phyloP scores from a whole-genome alignment of 306 rosid genomes.

The Medicago arabica region DNA sequence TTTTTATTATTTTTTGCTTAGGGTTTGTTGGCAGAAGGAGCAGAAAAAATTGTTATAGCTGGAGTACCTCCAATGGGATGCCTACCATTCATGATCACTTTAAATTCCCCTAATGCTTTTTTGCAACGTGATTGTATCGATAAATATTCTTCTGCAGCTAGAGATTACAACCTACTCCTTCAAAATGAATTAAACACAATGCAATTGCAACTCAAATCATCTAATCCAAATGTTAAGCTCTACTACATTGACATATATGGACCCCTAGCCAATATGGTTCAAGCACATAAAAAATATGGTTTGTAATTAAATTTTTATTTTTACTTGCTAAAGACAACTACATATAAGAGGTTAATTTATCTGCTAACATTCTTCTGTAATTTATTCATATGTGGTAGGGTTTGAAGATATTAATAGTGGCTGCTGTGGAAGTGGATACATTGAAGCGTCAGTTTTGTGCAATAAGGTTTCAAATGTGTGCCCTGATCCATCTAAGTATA shows the following conservation, averaged over 20 bases:
- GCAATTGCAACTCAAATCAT: conserved; percentile 51
- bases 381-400: conserved; percentile 39
- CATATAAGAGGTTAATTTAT: not conserved
- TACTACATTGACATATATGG: conserved; percentile 61
- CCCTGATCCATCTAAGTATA: conserved; percentile 57
- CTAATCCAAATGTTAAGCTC: conserved; percentile 39
- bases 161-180: conserved; percentile 62
- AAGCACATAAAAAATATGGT: conserved; percentile 49
- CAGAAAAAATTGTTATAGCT: conserved; percentile 50
- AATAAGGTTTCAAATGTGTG: conserved; percentile 54
- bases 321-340: too few relatives aligned
- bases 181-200: conserved; percentile 49
- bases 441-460: conserved; percentile 63
- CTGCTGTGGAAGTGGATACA: conserved; percentile 74
- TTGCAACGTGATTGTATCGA: conserved; percentile 56
- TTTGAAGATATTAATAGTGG: conserved; percentile 58
- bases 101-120: conserved; percentile 37
- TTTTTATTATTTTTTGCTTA: not conserved
- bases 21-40: conserved; percentile 76
- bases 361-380: not conserved
- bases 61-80: conserved; percentile 87
- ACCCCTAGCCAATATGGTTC: conserved; percentile 59
- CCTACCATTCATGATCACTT: conserved; percentile 60
- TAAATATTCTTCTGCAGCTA: conserved; percentile 50
- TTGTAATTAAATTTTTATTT: too few relatives aligned